A percentile compares a stretch with the other conserved stretches of the same genome.
These are phyloP conservation scores for Aspergillus luchuensis DNA, from an alignment of 2,329 filamentous ascomycete genomes.

Conservation along the genomic window DNA sequence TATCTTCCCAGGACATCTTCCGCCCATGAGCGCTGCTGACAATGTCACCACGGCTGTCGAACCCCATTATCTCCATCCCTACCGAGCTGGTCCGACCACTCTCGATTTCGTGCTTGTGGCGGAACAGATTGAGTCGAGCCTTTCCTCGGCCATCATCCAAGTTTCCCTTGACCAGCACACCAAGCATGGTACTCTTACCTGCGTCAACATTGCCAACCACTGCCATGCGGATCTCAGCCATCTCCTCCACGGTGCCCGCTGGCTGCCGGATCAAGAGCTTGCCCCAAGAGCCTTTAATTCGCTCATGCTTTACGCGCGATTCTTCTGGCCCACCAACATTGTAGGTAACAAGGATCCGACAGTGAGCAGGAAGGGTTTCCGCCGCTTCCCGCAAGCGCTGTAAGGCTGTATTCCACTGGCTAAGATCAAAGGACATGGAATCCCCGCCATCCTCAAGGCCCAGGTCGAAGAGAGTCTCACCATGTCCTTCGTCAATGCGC, in stretches of 20 bases:
- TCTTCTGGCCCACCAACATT: conserved; percentile 81
- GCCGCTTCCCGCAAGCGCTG: conserved; percentile 67
- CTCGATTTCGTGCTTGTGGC: conserved; percentile 97
- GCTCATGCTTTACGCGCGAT: conserved; percentile 63
- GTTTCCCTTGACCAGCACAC: conserved; percentile 91
- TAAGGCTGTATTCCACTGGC: conserved; percentile 75
- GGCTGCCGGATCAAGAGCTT: conserved; percentile 80
- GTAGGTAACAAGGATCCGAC: conserved; percentile 81
- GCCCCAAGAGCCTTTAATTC: conserved; percentile 75
- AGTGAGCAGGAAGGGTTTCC: conserved; percentile 68
- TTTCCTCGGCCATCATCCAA: conserved; percentile 93
- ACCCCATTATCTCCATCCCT: conserved; percentile 98
- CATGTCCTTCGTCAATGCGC: conserved; percentile 78
- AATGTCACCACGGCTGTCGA: conserved; percentile 82
- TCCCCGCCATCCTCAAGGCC: conserved; percentile 90
- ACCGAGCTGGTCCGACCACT: conserved; percentile 94
- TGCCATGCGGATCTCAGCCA: conserved; percentile 93
- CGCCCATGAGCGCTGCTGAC: conserved; percentile 81
- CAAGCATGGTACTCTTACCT: conserved; percentile 93
- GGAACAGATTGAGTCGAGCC: conserved; percentile 91
- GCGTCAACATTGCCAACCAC: conserved; percentile 98
- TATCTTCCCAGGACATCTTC: conserved; percentile 94
- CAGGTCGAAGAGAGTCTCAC: conserved; percentile 88
- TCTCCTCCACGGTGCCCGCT: conserved; percentile 75
- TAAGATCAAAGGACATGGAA: conserved; percentile 72